These are phyloP conservation scores for Polysphondylium violaceum DNA, from an alignment of 78 protist species.

Conservation along the genomic window DNA sequence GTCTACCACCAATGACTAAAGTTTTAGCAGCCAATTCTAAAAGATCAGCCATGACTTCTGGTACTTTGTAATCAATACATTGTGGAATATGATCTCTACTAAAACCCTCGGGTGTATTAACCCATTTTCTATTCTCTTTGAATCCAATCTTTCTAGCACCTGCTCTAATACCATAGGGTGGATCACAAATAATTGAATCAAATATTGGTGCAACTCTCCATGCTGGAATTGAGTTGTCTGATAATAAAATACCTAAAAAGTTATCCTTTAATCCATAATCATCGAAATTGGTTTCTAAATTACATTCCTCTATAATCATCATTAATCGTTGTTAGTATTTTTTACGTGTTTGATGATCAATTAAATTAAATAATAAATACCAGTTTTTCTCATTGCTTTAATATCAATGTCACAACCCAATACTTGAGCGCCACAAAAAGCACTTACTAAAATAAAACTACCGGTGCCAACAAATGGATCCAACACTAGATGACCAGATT, in stretches of 20 bases:
- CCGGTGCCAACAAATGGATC: constrained; percentile 92
- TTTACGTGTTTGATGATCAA: too few species aligned
- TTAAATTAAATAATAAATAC: neutral
- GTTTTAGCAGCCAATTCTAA: constrained; percentile 82
- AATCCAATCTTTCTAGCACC: constrained; percentile 84
- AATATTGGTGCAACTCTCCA: constrained; percentile 34
- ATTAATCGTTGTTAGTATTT: neutral
- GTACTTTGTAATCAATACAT: constrained; percentile 68
- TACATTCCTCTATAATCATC: constrained; percentile 36
- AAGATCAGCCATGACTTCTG: constrained; percentile 82
- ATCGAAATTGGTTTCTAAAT: constrained; percentile 78
- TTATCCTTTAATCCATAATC: constrained; percentile 33
- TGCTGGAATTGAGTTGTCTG: constrained; percentile 68
- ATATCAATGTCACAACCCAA: constrained; percentile 89
- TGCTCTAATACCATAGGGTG: constrained; percentile 91
- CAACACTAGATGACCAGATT: constrained; percentile 42
- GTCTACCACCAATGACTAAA: constrained; percentile 87
- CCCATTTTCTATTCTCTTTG: constrained; percentile 33
- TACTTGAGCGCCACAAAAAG: constrained; percentile 88
- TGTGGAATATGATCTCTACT: constrained; percentile 68
- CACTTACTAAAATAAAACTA: constrained; percentile 60
- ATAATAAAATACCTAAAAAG: constrained; percentile 36
- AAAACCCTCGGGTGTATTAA: constrained; percentile 33
- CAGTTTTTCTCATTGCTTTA: constrained; percentile 80
- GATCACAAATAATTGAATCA: constrained; percentile 85